phyloP scores from a whole-genome alignment of 257 asterid species.

The Primulina huaijiensis region DNA sequence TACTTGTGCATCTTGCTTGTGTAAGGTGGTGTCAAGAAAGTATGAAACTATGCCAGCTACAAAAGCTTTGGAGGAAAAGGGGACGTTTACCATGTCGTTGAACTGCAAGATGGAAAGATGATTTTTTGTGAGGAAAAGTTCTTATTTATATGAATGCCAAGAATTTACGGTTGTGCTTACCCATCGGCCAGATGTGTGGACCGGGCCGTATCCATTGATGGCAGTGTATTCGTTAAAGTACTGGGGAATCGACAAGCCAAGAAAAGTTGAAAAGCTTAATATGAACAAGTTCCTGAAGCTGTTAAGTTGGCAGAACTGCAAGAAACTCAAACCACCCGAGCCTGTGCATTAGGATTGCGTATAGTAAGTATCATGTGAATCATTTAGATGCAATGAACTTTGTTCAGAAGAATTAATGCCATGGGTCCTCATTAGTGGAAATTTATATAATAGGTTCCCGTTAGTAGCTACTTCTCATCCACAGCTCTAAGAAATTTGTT shows the following conservation, averaged over 20 bases:
- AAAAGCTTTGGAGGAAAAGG: not conserved
- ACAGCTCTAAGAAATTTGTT: no score
- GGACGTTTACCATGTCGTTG: not conserved
- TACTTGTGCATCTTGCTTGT: conserved; percentile 34
- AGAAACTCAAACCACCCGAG: conserved; percentile 46
- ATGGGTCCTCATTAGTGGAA: no score
- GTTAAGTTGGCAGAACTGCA: conserved; percentile 63
- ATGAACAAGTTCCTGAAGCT: conserved; percentile 55
- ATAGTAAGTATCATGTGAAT: not conserved
- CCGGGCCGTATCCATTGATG: conserved; percentile 41
- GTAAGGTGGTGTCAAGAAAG: conserved; percentile 50
- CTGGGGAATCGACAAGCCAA: conserved; percentile 50
- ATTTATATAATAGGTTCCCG: no score
- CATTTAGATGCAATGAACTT: not conserved
- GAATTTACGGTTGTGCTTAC: conserved; percentile 24
- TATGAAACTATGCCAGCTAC: conserved; percentile 15
- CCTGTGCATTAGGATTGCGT: conserved; percentile 28
- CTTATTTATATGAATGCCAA: not conserved
- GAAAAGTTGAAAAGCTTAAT: conserved; percentile 38
- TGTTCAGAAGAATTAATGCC: no score
- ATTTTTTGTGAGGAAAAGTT: no score
- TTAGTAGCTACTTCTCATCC: no score
- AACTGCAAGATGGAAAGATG: not conserved
- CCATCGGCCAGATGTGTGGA: conserved; percentile 53
- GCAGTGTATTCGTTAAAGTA: conserved; percentile 54